These are phyloP conservation scores for Graphium sp. DNA, from an alignment of 2,329 filamentous ascomycete species.

Conservation along the genomic window DNA sequence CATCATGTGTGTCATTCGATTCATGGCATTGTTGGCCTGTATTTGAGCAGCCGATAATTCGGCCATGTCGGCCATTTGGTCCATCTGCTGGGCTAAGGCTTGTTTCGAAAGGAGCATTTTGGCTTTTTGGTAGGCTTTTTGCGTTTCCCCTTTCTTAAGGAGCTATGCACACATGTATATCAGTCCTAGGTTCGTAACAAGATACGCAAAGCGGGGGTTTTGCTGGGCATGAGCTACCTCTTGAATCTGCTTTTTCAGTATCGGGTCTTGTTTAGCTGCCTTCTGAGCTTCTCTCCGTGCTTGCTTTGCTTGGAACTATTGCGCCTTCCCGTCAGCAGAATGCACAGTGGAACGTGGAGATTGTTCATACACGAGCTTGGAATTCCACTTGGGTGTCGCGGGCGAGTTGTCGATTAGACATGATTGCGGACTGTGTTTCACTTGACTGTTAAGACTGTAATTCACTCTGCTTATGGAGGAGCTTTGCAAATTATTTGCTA, in stretches of 20 bases:
- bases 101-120: slow-evolving; percentile 46
- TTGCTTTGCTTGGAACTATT: slow-evolving; percentile 42
- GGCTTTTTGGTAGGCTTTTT: slow-evolving; percentile 45
- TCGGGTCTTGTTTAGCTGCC: slow-evolving; percentile 41
- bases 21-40: slow-evolving; percentile 48
- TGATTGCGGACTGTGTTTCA: slow-evolving; percentile 13
- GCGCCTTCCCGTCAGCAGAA: background rate
- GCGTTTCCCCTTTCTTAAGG: slow-evolving; percentile 45
- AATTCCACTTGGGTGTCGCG: slow-evolving; percentile 48
- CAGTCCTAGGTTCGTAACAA: too few species aligned
- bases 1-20: slow-evolving; percentile 49
- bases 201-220: background rate
- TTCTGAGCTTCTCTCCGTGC: slow-evolving; percentile 43
- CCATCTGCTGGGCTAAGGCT: slow-evolving; percentile 45
- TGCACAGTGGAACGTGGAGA: background rate
- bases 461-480: too few species aligned
- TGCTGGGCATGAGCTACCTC: slow-evolving; percentile 15
- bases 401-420: slow-evolving; percentile 41
- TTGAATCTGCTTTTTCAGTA: slow-evolving; percentile 46
- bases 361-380: slow-evolving; percentile 32
- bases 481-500: too few species aligned
- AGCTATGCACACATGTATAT: slow-evolving; percentile 13
- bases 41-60: slow-evolving; percentile 43
- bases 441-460: too few species aligned
- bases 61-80: slow-evolving; percentile 47